These are phyloP conservation scores for Cordyceps militaris DNA, from an alignment of 2,329 filamentous ascomycete species.

Conservation along the genomic window DNA sequence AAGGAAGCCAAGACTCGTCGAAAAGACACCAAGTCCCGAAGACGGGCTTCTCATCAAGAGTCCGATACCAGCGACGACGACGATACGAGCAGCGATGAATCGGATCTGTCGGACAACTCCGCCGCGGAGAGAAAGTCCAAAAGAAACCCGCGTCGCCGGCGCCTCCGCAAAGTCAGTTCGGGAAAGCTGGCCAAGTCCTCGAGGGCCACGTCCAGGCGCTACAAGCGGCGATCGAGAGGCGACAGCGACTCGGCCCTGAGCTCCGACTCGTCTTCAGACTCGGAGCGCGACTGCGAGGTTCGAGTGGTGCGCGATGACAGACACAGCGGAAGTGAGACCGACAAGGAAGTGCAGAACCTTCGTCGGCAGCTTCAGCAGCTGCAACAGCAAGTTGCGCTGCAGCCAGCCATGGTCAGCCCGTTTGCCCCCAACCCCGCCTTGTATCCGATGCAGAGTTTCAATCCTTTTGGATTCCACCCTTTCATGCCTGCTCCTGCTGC, in stretches of 20 bases:
- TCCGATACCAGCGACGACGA: constrained; percentile 4
- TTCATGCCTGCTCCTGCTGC: background rate
- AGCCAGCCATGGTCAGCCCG: constrained; percentile 13
- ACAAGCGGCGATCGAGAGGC: background rate
- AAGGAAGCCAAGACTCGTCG: background rate
- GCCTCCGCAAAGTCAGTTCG: background rate
- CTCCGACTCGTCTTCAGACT: constrained; percentile 21
- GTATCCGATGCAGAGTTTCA: background rate
- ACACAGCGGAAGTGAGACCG: constrained; percentile 13
- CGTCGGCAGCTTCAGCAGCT: constrained; percentile 25
- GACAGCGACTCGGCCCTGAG: constrained; percentile 20
- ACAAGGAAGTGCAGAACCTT: constrained; percentile 16
- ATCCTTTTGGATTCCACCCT: background rate
- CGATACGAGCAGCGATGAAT: constrained; percentile 3
- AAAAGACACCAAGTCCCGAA: background rate
- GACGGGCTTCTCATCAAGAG: background rate
- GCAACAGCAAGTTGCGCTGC: constrained; percentile 20
- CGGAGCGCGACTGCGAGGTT: constrained; percentile 16
- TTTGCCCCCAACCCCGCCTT: background rate
- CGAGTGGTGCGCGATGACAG: constrained; percentile 15
- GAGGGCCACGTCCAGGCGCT: background rate
- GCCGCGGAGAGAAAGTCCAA: background rate
- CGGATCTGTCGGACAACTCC: constrained; percentile 1
- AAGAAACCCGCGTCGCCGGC: background rate
- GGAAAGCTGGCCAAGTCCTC: constrained; percentile 6